Percentiles rank a stretch among this genome's conserved stretches.
These are phyloP conservation scores for Lachancea meyersii DNA, from an alignment of 805 yeast species.

Conservation along the genomic window DNA sequence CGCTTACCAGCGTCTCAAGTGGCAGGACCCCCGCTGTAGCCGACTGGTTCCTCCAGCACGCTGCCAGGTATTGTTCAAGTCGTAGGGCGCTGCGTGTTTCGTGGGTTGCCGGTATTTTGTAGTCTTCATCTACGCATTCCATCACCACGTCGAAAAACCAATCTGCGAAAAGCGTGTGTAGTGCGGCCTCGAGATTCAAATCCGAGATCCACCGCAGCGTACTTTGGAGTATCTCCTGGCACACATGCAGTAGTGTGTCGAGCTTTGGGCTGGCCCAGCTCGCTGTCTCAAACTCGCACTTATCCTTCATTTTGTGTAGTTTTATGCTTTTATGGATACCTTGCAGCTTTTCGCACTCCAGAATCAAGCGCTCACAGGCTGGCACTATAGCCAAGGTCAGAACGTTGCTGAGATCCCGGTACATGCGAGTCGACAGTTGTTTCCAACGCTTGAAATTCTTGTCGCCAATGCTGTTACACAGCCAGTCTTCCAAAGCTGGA, in stretches of 20 bases:
- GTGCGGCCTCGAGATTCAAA: slow-evolving; percentile 13
- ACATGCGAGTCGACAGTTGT: slow-evolving; percentile 43
- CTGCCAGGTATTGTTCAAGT: slow-evolving; percentile 1
- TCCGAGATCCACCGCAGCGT: slow-evolving; percentile 11
- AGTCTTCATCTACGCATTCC: slow-evolving; percentile 19
- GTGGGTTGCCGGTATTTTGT: slow-evolving; percentile 7
- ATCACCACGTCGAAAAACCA: slow-evolving; percentile 22
- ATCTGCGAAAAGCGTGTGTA: slow-evolving; percentile 13
- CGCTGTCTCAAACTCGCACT: not conserved
- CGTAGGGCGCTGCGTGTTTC: not conserved
- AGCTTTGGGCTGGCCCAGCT: not conserved
- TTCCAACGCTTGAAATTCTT: slow-evolving; percentile 54
- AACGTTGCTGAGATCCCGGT: slow-evolving; percentile 44
- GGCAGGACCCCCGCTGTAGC: not conserved
- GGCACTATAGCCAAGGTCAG: slow-evolving; percentile 48
- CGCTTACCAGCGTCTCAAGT: not conserved
- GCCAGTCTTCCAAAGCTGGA: slow-evolving; percentile 47
- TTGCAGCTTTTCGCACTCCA: slow-evolving; percentile 27
- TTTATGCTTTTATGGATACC: slow-evolving; percentile 12
- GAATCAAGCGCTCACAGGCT: slow-evolving; percentile 48
- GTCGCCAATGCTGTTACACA: slow-evolving; percentile 61
- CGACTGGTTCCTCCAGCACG: not conserved
- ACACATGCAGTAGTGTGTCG: not conserved
- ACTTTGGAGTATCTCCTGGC: slow-evolving; percentile 11
- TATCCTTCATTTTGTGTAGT: slow-evolving; percentile 4